phyloP scores from a whole-genome alignment of 2,329 filamentous ascomycete genomes.

The Fusarium nurragi region DNA sequence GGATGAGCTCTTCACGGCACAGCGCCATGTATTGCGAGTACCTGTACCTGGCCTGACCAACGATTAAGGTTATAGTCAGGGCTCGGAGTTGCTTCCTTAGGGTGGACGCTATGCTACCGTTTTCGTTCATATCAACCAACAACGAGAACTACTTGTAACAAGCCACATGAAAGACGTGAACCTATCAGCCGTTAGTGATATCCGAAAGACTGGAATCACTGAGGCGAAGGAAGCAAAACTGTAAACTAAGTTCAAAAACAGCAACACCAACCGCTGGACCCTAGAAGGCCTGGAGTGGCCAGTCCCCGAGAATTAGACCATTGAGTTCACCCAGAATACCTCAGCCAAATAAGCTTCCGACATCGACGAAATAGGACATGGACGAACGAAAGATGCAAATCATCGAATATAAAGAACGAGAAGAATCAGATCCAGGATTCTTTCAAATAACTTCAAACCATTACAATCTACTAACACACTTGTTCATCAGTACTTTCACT shows the following conservation, averaged over 20 bases:
- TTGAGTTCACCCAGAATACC: conserved; percentile 5
- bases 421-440: not conserved
- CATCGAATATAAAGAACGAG: not conserved
- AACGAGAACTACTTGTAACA: not conserved
- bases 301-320: not conserved
- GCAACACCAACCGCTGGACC: not conserved
- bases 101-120: not conserved
- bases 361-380: not conserved
- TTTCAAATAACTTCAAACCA: not conserved
- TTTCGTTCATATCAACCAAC: not conserved
- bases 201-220: not conserved
- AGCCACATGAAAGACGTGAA: not conserved
- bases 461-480: not conserved
- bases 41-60: not conserved
- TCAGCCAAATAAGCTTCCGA: not conserved
- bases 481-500: not conserved
- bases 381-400: not conserved
- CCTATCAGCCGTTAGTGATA: not conserved
- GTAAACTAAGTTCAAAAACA: not conserved
- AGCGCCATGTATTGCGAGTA: not conserved
- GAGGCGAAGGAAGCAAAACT: not conserved
- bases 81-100: not conserved
- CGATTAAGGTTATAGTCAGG: not conserved
- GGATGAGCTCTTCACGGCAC: not conserved
- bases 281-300: not conserved